These are phyloP conservation scores for Alternaria brassicicola DNA, from an alignment of 2,329 filamentous ascomycete species.

Conservation along the genomic window DNA sequence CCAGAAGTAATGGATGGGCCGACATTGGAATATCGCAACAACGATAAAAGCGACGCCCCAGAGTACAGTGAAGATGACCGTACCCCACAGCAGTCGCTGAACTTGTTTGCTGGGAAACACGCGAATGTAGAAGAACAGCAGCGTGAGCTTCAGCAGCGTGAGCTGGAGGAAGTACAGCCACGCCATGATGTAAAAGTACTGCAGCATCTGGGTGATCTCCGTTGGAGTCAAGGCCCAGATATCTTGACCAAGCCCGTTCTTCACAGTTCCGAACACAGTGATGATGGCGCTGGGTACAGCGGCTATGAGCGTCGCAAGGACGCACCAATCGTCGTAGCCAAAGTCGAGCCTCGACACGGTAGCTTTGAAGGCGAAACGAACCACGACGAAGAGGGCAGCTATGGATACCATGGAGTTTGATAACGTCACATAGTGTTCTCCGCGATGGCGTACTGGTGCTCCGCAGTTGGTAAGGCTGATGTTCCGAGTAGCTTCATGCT, in stretches of 20 bases:
- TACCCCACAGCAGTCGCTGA: constrained; percentile 32
- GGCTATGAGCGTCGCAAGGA: constrained; percentile 31
- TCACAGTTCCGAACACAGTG: constrained; percentile 30
- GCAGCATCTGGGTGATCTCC: constrained; percentile 54
- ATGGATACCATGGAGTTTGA: constrained; percentile 45
- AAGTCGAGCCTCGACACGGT: constrained; percentile 42
- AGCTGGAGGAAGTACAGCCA: constrained; percentile 44
- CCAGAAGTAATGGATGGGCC: constrained; percentile 46
- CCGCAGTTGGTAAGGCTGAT: constrained; percentile 49
- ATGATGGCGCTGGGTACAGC: constrained; percentile 37
- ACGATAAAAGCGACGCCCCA: constrained; percentile 34
- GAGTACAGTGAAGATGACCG: constrained; percentile 33
- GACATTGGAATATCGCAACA: constrained; percentile 43
- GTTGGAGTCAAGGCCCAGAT: constrained; percentile 57
- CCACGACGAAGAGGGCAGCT: constrained; percentile 42
- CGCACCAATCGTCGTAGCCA: constrained; percentile 50
- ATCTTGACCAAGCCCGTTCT: constrained; percentile 57
- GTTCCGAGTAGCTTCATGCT: constrained; percentile 48
- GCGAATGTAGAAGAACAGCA: constrained; percentile 41
- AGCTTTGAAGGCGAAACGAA: constrained; percentile 49
- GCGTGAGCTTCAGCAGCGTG: constrained; percentile 34
- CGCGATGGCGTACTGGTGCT: constrained; percentile 48
- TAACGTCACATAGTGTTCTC: constrained; percentile 39
- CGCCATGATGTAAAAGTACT: constrained; percentile 45
- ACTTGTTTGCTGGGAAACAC: constrained; percentile 38